Evolutionary conservation across 106 monocot genomes (phyloP), one percentile per base, ranked within the genome.

Genomic region (Amphibolis antarctica): DNA sequence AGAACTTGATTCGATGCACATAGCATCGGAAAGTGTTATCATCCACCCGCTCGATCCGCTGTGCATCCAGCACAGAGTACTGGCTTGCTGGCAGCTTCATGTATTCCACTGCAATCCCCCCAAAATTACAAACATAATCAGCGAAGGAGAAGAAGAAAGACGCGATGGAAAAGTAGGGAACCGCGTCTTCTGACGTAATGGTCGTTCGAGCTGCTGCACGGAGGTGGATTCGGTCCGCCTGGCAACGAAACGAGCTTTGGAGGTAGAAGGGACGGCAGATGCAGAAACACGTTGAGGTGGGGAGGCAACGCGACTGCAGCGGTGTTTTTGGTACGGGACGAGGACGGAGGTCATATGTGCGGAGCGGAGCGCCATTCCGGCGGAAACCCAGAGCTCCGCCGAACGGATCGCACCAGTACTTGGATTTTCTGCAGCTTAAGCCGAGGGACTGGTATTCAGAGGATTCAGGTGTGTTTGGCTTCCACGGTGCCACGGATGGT

Each of bases 11-110:
- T 4, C 74, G 74, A 66, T 94, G 86, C 5, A 94, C 89, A 62
- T 81, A 86, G 59, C 93, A 94, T 60, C 86, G 62, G 73, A 94
- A 89, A 49, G 89, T 89, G 68, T 83, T 86, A 0, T 89, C 89
- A 25, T 94, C 86, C 0, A 94, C 75, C 5, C 93, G 76, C 74
- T 89, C 93, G 68, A 94, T 94, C 53, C 93, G 58, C 83, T 94
- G 83, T 60, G 93, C 93, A 65, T 94, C 93, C 24, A 94, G 77
- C 19, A 94, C 93, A 14, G 93, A 94, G 83, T 94, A 94, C 76
- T 94, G 93, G 66, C 93, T 94, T 63, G 86, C 89, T 28, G 93
- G 93, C 68, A 94, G 57, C 20, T 74, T 77, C 93, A 94, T 94
- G 72, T 94, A 94, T 69, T 94, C 93, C 59, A 72, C 93, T 94